Evolutionary conservation across 352 stramenopile genomes (phyloP).

Genomic region (Phytophthora pinifolia): DNA sequence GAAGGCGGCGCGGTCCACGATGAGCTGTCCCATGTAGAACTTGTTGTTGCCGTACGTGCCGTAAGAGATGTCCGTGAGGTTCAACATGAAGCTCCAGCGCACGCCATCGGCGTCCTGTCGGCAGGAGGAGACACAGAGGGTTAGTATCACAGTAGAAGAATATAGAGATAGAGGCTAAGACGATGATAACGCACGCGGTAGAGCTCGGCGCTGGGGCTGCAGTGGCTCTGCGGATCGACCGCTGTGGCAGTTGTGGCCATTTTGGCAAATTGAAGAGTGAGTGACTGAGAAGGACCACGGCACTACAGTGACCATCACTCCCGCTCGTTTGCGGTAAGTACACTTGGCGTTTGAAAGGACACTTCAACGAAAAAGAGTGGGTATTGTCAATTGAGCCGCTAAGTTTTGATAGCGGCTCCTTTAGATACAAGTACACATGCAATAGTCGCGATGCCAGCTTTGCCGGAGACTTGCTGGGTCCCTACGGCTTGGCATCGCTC

Average conservation of each 20-base stretch:
- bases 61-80: conserved; percentile 60
- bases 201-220: conserved; percentile 21
- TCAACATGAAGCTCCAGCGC: conserved; percentile 75
- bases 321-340: too few relatives aligned
- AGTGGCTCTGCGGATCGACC: conserved; percentile 28
- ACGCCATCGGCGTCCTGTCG: conserved; percentile 46
- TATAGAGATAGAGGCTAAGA: neutral
- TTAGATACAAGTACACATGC: conserved; percentile 13
- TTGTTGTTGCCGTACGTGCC: conserved; percentile 73
- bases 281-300: too few relatives aligned
- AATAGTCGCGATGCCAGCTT: too few relatives aligned
- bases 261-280: conserved; percentile 20
- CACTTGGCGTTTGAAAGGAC: too few relatives aligned
- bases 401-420: neutral
- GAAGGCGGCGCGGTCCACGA: conserved; percentile 40
- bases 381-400: too few relatives aligned
- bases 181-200: conserved; percentile 23
- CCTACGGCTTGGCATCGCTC: conserved; percentile 3
- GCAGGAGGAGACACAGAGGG: neutral
- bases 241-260: conserved; percentile 29
- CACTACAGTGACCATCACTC: too few relatives aligned
- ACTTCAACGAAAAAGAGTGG: too few relatives aligned
- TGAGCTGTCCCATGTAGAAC: conserved; percentile 74
- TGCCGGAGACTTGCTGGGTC: too few relatives aligned
- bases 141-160: neutral